Evolutionary conservation across 495 filamentous ascomycete genomes (phyloP).

Genomic region (Penicillium bovifimosum): DNA sequence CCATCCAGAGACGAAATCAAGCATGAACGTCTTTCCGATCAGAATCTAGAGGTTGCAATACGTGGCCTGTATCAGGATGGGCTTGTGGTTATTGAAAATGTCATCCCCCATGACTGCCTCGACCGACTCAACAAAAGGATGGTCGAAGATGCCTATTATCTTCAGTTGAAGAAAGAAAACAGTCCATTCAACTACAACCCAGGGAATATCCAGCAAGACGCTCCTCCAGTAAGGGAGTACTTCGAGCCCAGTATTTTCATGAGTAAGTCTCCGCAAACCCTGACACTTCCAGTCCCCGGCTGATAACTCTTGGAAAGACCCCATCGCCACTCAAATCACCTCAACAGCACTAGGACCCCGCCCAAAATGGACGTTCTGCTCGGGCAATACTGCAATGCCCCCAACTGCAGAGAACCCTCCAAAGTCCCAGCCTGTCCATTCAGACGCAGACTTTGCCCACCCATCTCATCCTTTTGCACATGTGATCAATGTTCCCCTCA

Average conservation of each 20-base stretch:
- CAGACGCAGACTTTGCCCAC: slow-evolving; percentile 53
- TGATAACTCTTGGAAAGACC: slow-evolving; percentile 27
- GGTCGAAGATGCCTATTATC: slow-evolving; percentile 42
- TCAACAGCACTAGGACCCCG: slow-evolving; percentile 42
- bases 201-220: slow-evolving; percentile 50
- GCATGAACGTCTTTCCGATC: slow-evolving; percentile 16
- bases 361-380: slow-evolving; percentile 49
- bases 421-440: slow-evolving; percentile 47
- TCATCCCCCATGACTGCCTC: slow-evolving; percentile 38
- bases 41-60: slow-evolving; percentile 46
- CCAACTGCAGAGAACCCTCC: slow-evolving; percentile 33
- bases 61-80: slow-evolving; percentile 46
- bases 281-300: too few relatives aligned
- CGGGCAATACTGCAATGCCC: slow-evolving; percentile 48
- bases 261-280: slow-evolving; percentile 21
- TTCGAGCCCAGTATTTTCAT: slow-evolving; percentile 42
- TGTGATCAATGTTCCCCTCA: slow-evolving; percentile 50
- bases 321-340: slow-evolving; percentile 48
- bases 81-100: slow-evolving; percentile 46
- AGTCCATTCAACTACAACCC: slow-evolving; percentile 50
- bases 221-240: slow-evolving; percentile 36
- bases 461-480: slow-evolving; percentile 49
- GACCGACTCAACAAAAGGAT: slow-evolving; percentile 47
- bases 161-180: slow-evolving; percentile 39
- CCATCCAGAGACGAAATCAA: slow-evolving; percentile 17